Base-by-base conservation (phyloP, 441 rosid species). In the Erysimum pusillum region DNA sequence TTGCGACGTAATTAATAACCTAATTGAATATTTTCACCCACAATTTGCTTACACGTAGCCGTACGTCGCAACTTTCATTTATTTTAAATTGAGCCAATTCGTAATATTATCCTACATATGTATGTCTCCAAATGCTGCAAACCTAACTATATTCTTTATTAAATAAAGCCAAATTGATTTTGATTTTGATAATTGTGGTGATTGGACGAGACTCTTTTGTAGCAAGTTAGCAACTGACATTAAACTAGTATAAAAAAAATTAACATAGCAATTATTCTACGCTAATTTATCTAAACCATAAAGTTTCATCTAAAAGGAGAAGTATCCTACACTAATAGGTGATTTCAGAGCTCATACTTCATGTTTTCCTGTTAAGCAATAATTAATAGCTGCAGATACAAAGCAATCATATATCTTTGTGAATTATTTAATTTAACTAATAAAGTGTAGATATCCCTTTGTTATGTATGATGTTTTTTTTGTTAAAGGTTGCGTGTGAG, bases 1-100 rank as follows among this genome's bases (percentile, higher is more conserved):
- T 46, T 49, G 53, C 64, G 67, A 77, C 67, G 76, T 46, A 71
- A n/a, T n/a, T n/a, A 56, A 54, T 69, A 76, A 54, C 53, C 60
- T 53, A 76, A 35, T 36, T 34, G 45, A 63, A 18, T 25, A 7
- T 1, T 39, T 12, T 38, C 4, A 0, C 65, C 38, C 51, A 68
- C 57, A 34, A 11, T 20, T 42, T 63, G 35, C 52, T 76, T 54
- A 71, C 70, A 69, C 69, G 42, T 69, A 20, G 38, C 49, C 63
- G 25, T 22, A 22, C 25, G 62, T 69, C 31, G 70, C 70, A 76
- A 63, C 51, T 53, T 76, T 62, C 44, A 22, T 61, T 42, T 51
- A 14, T 67, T 67, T 51, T 48, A 49, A 0, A 31, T 59, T 67
- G 2, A 51, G 56, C 22, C 7, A 60, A 4, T 39, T n/a, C 51